Evolutionary conservation across 116 monocot genomes (phyloP).

Genomic region (Papilionanthe hybrid): DNA sequence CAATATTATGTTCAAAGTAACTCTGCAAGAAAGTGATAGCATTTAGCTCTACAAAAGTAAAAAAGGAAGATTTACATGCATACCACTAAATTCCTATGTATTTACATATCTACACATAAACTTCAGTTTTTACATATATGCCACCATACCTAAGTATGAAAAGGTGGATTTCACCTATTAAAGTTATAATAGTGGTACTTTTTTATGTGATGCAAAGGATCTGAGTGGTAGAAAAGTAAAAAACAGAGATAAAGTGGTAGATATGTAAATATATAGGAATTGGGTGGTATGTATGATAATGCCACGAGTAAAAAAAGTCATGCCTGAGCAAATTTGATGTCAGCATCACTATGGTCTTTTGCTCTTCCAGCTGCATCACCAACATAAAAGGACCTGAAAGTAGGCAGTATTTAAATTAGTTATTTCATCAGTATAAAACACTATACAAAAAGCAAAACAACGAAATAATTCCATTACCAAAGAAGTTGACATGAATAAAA

Average conservation of each 20-base stretch:
- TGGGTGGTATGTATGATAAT: too few relatives aligned
- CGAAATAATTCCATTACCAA: not conserved
- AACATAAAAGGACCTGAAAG: conserved; percentile 83
- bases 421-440: not conserved
- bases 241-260: too few relatives aligned
- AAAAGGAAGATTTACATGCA: too few relatives aligned
- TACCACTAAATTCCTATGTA: too few relatives aligned
- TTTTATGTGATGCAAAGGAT: too few relatives aligned
- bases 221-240: too few relatives aligned
- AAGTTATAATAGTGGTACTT: too few relatives aligned
- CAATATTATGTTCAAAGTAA: not conserved
- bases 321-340: conserved; percentile 92
- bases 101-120: too few relatives aligned
- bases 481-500: not conserved
- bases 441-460: not conserved
- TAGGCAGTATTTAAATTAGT: not conserved
- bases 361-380: conserved; percentile 98
- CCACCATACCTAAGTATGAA: too few relatives aligned
- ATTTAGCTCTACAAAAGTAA: not conserved
- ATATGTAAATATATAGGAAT: too few relatives aligned
- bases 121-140: too few relatives aligned
- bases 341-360: conserved; percentile 88
- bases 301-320: not conserved
- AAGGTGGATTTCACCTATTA: too few relatives aligned
- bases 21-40: not conserved